phyloP scores from a whole-genome alignment of 805 yeast species.

The Metschnikowia baotianmanensis region DNA sequence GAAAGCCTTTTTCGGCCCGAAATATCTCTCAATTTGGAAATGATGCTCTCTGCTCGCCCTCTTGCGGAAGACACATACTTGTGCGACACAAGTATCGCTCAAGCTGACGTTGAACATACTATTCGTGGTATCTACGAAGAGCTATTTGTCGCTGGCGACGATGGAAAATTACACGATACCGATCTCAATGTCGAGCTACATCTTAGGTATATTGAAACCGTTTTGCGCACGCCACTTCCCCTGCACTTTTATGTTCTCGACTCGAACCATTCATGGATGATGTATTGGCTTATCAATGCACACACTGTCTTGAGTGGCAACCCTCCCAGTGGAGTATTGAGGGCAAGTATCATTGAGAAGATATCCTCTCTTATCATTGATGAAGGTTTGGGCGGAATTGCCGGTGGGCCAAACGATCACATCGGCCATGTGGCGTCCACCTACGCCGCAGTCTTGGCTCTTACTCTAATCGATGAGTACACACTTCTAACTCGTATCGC shows the following conservation, averaged over 20 bases:
- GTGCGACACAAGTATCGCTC: slow-evolving; percentile 38
- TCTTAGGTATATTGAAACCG: slow-evolving; percentile 39
- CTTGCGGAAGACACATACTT: slow-evolving; percentile 20
- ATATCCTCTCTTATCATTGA: slow-evolving; percentile 26
- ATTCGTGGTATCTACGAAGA: slow-evolving; percentile 32
- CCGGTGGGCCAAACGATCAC: slow-evolving; percentile 80
- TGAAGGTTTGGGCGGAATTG: slow-evolving; percentile 56
- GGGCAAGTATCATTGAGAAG: slow-evolving; percentile 21
- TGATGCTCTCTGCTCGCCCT: slow-evolving; percentile 15
- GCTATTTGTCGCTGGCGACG: slow-evolving; percentile 13
- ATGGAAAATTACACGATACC: slow-evolving; percentile 9
- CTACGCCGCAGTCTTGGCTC: slow-evolving; percentile 69
- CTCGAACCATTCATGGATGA: slow-evolving; percentile 90
- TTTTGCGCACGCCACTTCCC: slow-evolving; percentile 48
- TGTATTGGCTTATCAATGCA: slow-evolving; percentile 76
- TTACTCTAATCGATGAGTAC: slow-evolving; percentile 50
- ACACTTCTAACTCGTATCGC: slow-evolving; percentile 31
- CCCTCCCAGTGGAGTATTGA: slow-evolving; percentile 5
- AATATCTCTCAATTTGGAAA: slow-evolving; percentile 3
- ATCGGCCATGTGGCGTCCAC: slow-evolving; percentile 81
- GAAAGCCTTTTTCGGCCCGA: slow-evolving; percentile 16
- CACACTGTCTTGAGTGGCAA: slow-evolving; percentile 19
- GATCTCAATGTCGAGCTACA: slow-evolving; percentile 34
- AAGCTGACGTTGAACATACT: slow-evolving; percentile 29
- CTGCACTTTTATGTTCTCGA: slow-evolving; percentile 56